Percentiles rank a stretch among this genome's conserved stretches.
Conservation (phyloP, 2,329 filamentous ascomycete species). For the Trichoderma atroviride region DNA sequence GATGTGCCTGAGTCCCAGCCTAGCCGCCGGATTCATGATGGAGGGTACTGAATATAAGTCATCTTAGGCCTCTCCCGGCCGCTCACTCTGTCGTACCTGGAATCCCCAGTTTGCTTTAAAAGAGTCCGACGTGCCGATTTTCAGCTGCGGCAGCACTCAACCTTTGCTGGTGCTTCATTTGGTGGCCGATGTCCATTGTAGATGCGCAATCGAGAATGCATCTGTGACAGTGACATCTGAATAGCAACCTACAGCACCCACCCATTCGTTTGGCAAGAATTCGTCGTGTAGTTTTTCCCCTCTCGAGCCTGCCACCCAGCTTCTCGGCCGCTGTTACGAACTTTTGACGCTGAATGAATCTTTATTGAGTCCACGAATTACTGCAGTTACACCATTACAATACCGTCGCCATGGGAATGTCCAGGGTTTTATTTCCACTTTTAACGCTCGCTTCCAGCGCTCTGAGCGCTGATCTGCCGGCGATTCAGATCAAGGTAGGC, state of each 20-base stretch:
- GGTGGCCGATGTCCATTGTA: not conserved
- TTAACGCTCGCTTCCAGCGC: not conserved
- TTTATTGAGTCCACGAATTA: not conserved
- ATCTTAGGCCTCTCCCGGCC: not conserved
- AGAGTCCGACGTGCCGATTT: not conserved
- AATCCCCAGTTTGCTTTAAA: not conserved
- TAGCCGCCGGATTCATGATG: not conserved
- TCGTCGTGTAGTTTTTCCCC: not conserved
- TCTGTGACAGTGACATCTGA: not conserved
- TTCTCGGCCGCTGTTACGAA: not conserved
- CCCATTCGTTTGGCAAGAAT: not conserved
- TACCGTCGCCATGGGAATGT: not conserved
- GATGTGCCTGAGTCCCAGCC: not conserved
- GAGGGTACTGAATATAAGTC: conserved; percentile 1
- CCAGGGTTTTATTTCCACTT: not conserved
- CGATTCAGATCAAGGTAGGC: conserved; percentile 9
- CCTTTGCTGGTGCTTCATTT: not conserved
- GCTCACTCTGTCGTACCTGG: not conserved
- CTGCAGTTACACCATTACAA: not conserved
- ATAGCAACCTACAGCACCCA: not conserved
- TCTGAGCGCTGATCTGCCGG: not conserved
- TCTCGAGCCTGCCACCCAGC: not conserved
- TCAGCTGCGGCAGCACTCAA: not conserved
- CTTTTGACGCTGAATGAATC: not conserved
- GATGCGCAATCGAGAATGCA: not conserved